Evolutionary conservation across 202 grass and related monocot species (phyloP), one percentile per base, ranked within the genome.

Genomic region (Schoenoplectus tabernaemontani): DNA sequence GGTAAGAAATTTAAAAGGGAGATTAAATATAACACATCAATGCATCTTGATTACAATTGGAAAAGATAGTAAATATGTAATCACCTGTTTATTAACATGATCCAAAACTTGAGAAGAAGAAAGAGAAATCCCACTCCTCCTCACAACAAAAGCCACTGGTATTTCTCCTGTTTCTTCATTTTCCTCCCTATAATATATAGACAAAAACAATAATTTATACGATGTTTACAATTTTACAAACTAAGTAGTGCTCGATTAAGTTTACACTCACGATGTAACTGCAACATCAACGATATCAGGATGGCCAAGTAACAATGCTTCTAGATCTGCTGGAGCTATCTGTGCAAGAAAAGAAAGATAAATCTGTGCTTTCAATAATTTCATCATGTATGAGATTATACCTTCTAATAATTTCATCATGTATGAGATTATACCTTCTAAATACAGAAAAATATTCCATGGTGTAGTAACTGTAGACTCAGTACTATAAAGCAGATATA

Each of bases 291-390:
- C 36, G 51, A 98, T 87, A 71, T 87, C 89, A 83, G 91, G 95
- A 77, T 92, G 91, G 58, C 67, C 54, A 10, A 90, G 71, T 84
- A 94, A 50, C 80, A 98, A 51, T 56, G 77, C 86, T 87, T 94
- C 95, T 53, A 98, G 76, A 66, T 94, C 95, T 84, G 87, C 88
- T 75, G 91, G 95, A 81, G 91, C 87, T 85, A 98, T 92, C 95
- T 92, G 89, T 85, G 43, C 43, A 66, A 66, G 7, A 78, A 57
- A 80, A 75, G 34, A 80, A 20, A 75, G 10, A 63, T 0, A 44
- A 63, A 33, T 79, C 58, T 33, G 44, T 44, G 34, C 17, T 11
- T 61, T 38, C 56, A 68, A 82, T 58, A 54, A 13, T 32, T 72
- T 53, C 7, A 6, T 51, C 23, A 74, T 53, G 39, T 53, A 73